Conservation (phyloP, 2,329 filamentous ascomycete genomes). For the Elsinoe ampelina region DNA sequence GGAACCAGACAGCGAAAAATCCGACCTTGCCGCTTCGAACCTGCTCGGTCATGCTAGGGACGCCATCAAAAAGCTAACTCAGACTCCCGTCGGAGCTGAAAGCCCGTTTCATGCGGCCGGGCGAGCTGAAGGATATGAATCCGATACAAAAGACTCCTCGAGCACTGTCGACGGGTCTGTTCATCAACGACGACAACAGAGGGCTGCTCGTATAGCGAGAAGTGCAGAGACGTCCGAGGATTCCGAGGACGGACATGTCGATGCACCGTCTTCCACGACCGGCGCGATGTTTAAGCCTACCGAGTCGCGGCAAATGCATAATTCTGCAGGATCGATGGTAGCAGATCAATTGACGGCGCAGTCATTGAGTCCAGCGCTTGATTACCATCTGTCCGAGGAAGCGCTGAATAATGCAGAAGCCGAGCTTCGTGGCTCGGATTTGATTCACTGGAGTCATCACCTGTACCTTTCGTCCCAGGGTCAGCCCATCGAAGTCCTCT, state of each 20-base stretch:
- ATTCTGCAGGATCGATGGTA: not conserved
- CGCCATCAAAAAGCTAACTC: no score
- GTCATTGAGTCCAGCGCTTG: not conserved
- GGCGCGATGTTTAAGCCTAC: not conserved
- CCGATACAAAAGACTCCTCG: no score
- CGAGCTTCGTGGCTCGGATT: not conserved
- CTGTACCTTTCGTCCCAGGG: slow-evolving; percentile 52
- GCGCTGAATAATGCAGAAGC: not conserved
- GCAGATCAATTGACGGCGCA: not conserved
- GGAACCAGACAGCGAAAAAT: no score
- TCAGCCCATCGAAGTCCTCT: slow-evolving; percentile 59
- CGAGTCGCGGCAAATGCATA: not conserved
- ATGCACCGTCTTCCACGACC: not conserved
- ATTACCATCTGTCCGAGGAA: not conserved
- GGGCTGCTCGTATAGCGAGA: no score
- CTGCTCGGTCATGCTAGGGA: no score
- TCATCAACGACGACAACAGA: no score
- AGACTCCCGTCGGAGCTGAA: no score
- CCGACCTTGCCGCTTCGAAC: no score
- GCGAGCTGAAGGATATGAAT: no score
- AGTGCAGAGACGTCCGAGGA: not conserved
- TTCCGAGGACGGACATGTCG: not conserved
- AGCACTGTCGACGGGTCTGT: no score
- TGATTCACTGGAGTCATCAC: slow-evolving; percentile 50
- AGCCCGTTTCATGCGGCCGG: no score